A percentile compares a stretch with the other conserved stretches of the same genome.
Conservation (phyloP, 2,329 filamentous ascomycete species). For the Microcyclospora tardicrescens region DNA sequence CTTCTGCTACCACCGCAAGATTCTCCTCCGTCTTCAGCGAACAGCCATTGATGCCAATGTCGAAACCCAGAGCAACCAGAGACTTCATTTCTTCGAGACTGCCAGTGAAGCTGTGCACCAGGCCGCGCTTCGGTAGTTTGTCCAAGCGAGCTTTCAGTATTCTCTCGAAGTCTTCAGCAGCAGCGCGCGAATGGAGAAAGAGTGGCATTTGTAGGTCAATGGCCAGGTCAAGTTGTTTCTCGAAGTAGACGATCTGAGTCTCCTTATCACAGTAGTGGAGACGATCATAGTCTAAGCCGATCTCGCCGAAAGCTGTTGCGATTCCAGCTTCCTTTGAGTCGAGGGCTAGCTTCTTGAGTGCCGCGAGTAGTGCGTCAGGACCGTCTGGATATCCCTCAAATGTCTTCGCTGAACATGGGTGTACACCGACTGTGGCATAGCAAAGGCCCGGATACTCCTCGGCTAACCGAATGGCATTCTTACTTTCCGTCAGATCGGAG, state of each 20-base stretch:
- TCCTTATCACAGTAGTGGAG: constrained; percentile 68
- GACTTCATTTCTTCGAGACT: constrained; percentile 71
- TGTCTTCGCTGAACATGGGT: constrained; percentile 73
- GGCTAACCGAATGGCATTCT: constrained; percentile 61
- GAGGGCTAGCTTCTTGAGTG: constrained; percentile 52
- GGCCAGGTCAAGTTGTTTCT: constrained; percentile 66
- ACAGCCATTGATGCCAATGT: constrained; percentile 94
- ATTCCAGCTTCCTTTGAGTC: constrained; percentile 45
- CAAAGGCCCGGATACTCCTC: constrained; percentile 63
- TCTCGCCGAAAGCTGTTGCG: constrained; percentile 77
- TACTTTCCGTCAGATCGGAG: constrained; percentile 67
- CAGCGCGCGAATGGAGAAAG: constrained; percentile 84
- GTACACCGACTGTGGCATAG: constrained; percentile 84
- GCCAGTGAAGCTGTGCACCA: constrained; percentile 94
- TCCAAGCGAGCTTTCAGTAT: constrained; percentile 45
- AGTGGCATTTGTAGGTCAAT: constrained; percentile 67
- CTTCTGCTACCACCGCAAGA: constrained; percentile 64
- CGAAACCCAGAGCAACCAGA: constrained; percentile 65
- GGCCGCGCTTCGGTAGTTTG: constrained; percentile 53
- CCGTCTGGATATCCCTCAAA: constrained; percentile 55
- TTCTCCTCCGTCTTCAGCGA: constrained; percentile 92
- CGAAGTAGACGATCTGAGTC: constrained; percentile 74
- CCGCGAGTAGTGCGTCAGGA: constrained; percentile 39
- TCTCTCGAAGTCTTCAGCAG: constrained; percentile 68
- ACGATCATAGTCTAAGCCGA: constrained; percentile 92